Conservation (phyloP, 2,329 filamentous ascomycete genomes). For the Fusarium brachygibbosum region DNA sequence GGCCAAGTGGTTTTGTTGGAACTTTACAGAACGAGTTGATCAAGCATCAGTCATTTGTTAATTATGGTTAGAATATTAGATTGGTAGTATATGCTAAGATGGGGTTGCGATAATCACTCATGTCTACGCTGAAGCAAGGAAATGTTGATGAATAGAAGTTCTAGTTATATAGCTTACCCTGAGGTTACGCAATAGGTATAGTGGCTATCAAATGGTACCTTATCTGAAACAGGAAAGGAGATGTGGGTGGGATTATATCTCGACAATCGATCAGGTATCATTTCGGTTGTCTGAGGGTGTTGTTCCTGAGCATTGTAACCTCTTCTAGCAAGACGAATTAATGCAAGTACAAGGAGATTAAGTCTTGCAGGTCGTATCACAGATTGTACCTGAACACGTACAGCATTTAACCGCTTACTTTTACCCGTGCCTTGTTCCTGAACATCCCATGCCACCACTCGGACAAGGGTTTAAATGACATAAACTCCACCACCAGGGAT, state of each 20-base stretch:
- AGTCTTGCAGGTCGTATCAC: neutral
- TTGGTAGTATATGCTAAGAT: too few relatives aligned
- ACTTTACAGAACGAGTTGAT: neutral
- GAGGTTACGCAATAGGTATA: too few relatives aligned
- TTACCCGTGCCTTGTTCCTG: constrained; percentile 7
- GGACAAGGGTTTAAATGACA: constrained; percentile 6
- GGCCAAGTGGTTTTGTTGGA: neutral
- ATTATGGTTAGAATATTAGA: neutral
- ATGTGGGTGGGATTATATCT: constrained; percentile 4
- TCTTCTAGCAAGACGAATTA: neutral
- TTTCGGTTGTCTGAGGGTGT: neutral
- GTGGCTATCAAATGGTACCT: too few relatives aligned
- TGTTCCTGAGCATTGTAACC: neutral
- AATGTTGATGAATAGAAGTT: too few relatives aligned
- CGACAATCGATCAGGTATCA: neutral
- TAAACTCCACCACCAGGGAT: constrained; percentile 2
- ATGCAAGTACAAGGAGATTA: neutral
- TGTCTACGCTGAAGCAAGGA: too few relatives aligned
- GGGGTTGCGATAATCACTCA: too few relatives aligned
- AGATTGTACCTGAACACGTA: neutral
- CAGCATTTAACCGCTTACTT: constrained; percentile 12
- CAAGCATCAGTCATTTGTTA: neutral
- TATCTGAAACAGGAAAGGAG: constrained; percentile 36
- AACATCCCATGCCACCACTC: too few relatives aligned
- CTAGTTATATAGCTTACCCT: too few relatives aligned